These are phyloP conservation scores for Mortierella polycephala DNA, from an alignment of 371 early-diverging fungal genomes.

Conservation along the genomic window DNA sequence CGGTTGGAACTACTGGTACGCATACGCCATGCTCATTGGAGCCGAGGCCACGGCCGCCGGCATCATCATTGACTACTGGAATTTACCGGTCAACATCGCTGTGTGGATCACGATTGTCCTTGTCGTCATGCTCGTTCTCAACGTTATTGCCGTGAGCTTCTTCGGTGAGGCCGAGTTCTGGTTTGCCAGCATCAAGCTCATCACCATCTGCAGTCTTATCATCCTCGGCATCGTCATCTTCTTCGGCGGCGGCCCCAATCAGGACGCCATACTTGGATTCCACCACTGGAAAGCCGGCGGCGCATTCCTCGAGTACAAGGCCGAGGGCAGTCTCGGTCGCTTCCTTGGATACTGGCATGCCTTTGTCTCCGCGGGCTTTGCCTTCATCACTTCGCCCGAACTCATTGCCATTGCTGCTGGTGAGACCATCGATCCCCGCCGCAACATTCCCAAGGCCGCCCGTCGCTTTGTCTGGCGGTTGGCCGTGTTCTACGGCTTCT, in stretches of 20 bases:
- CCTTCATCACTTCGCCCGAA: constrained; percentile 84
- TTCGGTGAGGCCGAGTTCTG: constrained; percentile 70
- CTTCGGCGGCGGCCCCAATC: constrained; percentile 83
- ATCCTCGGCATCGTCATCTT: constrained; percentile 79
- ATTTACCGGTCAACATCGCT: constrained; percentile 56
- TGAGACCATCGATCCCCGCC: constrained; percentile 74
- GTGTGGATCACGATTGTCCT: constrained; percentile 42
- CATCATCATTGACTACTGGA: constrained; percentile 77
- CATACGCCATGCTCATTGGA: constrained; percentile 84
- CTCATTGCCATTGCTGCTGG: constrained; percentile 79
- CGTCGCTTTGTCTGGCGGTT: constrained; percentile 78
- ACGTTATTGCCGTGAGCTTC: constrained; percentile 52
- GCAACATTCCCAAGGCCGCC: constrained; percentile 78
- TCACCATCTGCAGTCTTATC: constrained; percentile 71
- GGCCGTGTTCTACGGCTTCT: constrained; percentile 74
- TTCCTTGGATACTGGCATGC: constrained; percentile 57
- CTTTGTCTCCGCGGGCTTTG: constrained; percentile 82
- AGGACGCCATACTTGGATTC: constrained; percentile 76
- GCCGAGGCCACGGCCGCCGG: constrained; percentile 79
- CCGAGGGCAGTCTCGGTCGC: constrained; percentile 21
- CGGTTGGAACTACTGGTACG: constrained; percentile 83
- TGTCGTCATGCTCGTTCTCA: constrained; percentile 41
- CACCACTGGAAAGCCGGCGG: constrained; percentile 24
- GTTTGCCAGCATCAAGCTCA: constrained; percentile 65
- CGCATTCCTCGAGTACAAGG: constrained; percentile 54